A percentile compares a stretch with the other conserved stretches of the same genome.
These are phyloP conservation scores for Garcia nutans DNA, from an alignment of 345 rosid species.

Conservation along the genomic window DNA sequence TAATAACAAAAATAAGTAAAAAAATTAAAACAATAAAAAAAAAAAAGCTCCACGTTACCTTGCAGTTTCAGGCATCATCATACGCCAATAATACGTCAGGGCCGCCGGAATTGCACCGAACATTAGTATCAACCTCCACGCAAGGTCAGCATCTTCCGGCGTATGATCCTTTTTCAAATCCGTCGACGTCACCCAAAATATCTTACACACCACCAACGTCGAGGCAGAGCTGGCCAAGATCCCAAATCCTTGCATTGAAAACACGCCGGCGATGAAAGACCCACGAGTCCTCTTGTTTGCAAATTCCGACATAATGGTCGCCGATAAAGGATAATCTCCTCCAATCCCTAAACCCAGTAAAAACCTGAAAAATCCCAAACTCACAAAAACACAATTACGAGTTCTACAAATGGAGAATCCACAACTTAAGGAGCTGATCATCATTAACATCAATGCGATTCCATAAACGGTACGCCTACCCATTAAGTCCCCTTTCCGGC, in stretches of 20 bases:
- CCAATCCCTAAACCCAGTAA: slow-evolving; percentile 70
- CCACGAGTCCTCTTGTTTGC: slow-evolving; percentile 77
- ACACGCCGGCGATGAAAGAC: slow-evolving; percentile 64
- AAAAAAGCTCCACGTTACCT: slow-evolving; percentile 33
- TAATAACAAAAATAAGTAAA: neutral
- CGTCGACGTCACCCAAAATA: slow-evolving; percentile 26
- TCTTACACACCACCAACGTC: slow-evolving; percentile 44
- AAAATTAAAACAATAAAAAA: neutral
- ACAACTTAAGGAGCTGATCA: slow-evolving; percentile 53
- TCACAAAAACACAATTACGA: slow-evolving; percentile 47
- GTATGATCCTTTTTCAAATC: slow-evolving; percentile 16
- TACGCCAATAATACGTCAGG: slow-evolving; percentile 74
- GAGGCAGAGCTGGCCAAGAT: slow-evolving; percentile 54
- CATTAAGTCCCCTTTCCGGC: slow-evolving; percentile 54
- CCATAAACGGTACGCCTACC: slow-evolving; percentile 71
- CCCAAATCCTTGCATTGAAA: slow-evolving; percentile 78
- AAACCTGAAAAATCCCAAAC: slow-evolving; percentile 63
- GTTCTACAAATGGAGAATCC: slow-evolving; percentile 66
- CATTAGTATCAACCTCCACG: slow-evolving; percentile 75
- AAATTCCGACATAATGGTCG: slow-evolving; percentile 80
- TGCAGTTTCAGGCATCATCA: slow-evolving; percentile 89
- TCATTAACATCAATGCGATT: slow-evolving; percentile 50
- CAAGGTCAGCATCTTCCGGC: slow-evolving; percentile 52
- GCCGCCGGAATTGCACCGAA: slow-evolving; percentile 76
- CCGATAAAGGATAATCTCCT: slow-evolving; percentile 77